Evolutionary conservation across 768 basidiomycete species (phyloP).

Genomic region (Nidularia sp.): DNA sequence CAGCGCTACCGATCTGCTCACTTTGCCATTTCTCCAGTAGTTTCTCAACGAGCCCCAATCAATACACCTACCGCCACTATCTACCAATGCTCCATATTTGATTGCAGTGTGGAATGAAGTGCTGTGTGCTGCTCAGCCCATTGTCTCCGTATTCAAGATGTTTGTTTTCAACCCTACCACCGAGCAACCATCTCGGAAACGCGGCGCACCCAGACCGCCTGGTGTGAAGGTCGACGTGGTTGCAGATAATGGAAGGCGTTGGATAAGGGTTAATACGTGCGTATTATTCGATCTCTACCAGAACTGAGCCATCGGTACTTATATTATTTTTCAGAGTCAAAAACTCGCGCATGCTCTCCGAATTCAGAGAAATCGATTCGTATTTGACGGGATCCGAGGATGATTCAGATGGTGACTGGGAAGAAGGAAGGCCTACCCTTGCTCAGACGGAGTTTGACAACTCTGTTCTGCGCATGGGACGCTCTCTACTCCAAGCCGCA

Average conservation of each 20-base stretch:
- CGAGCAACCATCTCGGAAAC: constrained; percentile 7
- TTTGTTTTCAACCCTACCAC: constrained; percentile 25
- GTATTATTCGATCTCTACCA: constrained; percentile 25
- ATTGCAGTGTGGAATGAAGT: constrained; percentile 83
- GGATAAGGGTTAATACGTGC: constrained; percentile 89
- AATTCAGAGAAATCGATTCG: constrained; percentile 83
- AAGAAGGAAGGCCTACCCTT: constrained; percentile 39
- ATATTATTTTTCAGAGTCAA: constrained; percentile 66
- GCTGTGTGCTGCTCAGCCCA: constrained; percentile 50
- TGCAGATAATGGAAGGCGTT: constrained; percentile 65
- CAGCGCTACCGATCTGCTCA: constrained; percentile 5
- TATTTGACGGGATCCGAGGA: constrained; percentile 61
- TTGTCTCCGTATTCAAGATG: constrained; percentile 55
- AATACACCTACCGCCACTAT: constrained; percentile 43
- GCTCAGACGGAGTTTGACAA: constrained; percentile 61
- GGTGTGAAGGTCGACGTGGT: constrained; percentile 79
- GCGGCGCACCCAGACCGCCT: constrained; percentile 17
- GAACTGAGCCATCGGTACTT: no score
- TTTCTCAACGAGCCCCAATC: constrained; percentile 49
- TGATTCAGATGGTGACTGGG: constrained; percentile 49
- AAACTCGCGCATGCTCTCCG: constrained; percentile 69
- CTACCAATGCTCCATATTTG: constrained; percentile 79
- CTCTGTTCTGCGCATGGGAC: constrained; percentile 67
- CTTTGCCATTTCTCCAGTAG: constrained; percentile 42
- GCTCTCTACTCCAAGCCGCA: constrained; percentile 63